phyloP scores from a whole-genome alignment of 2,329 filamentous ascomycete species.

The Diplodia scrobiculata region DNA sequence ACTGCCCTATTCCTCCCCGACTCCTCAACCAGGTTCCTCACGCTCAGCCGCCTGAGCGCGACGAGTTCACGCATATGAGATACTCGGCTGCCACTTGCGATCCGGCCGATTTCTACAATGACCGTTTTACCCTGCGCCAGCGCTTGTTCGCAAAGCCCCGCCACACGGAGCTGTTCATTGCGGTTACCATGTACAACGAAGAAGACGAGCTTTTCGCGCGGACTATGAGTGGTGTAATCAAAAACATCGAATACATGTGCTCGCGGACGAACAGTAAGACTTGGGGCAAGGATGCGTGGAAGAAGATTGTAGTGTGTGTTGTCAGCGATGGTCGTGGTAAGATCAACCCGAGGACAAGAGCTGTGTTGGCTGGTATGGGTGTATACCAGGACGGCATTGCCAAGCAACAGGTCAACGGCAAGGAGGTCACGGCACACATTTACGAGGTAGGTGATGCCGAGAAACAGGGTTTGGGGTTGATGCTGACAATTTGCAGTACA shows the following conservation, averaged over 20 bases:
- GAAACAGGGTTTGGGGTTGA: background rate
- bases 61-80: conserved; percentile 87
- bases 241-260: conserved; percentile 99
- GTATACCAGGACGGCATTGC: conserved; percentile 98
- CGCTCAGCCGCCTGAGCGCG: conserved; percentile 72
- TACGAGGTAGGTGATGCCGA: conserved; percentile 60
- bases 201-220: conserved; percentile 94
- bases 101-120: conserved; percentile 80
- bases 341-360: conserved; percentile 89
- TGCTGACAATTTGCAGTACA: conserved; percentile 58
- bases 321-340: conserved; percentile 96
- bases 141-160: conserved; percentile 87
- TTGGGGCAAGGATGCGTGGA: conserved; percentile 98
- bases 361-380: conserved; percentile 87
- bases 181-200: conserved; percentile 98
- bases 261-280: conserved; percentile 90
- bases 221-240: conserved; percentile 95
- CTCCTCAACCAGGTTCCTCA: conserved; percentile 86
- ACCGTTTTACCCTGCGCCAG: conserved; percentile 89
- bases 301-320: conserved; percentile 98
- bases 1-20: conserved; percentile 90
- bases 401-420: conserved; percentile 95
- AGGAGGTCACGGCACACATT: conserved; percentile 95
- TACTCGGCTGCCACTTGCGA: conserved; percentile 96
- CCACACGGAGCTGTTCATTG: conserved; percentile 94